Conservation (phyloP, 176 grass and related monocot species). For the maize (Zea mays) region DNA sequence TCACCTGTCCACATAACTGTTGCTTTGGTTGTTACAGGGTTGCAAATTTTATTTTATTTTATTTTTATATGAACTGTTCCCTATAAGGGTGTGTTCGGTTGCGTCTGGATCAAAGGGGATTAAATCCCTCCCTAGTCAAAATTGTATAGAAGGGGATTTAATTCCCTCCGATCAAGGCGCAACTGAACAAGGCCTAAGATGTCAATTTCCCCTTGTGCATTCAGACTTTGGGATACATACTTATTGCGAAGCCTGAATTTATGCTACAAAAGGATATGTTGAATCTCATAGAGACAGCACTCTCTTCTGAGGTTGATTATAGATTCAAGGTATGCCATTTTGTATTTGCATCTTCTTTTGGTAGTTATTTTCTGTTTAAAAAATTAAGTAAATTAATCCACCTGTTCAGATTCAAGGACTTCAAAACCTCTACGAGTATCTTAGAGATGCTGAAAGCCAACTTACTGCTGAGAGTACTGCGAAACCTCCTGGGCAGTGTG, state of each 20-base stretch:
- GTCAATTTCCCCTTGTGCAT: conserved; percentile 38
- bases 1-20: conserved; percentile 20
- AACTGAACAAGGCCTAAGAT: background rate
- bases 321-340: conserved; percentile 65
- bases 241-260: conserved; percentile 93
- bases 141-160: too few relatives aligned
- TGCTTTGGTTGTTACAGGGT: conserved; percentile 29
- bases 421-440: conserved; percentile 95
- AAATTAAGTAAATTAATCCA: conserved; percentile 17
- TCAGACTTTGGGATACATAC: conserved; percentile 91
- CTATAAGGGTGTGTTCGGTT: background rate
- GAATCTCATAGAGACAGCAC: conserved; percentile 71
- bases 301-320: conserved; percentile 71
- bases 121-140: too few relatives aligned
- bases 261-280: conserved; percentile 91
- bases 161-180: too few relatives aligned
- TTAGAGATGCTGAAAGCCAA: conserved; percentile 88
- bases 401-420: conserved; percentile 80
- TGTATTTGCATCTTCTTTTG: background rate
- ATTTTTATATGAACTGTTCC: background rate
- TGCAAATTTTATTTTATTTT: conserved; percentile 13
- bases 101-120: too few relatives aligned
- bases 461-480: conserved; percentile 53
- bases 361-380: background rate
- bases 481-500: conserved; percentile 47